These are phyloP conservation scores for Aristolochia californica DNA, from an alignment of 164 flowering plant species.

Conservation along the genomic window DNA sequence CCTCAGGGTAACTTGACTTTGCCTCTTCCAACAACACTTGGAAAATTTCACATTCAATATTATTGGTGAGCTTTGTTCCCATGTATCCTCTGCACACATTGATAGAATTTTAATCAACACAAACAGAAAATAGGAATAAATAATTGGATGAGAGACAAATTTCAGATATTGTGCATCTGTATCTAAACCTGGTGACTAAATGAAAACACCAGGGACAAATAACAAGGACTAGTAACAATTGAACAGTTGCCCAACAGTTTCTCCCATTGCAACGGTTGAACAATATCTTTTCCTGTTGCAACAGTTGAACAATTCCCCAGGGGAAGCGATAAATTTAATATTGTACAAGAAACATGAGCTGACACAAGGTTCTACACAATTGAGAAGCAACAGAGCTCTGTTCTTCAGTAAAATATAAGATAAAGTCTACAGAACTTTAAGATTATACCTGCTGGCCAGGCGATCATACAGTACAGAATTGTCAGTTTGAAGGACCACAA, in stretches of 20 bases:
- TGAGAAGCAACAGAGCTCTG: no score
- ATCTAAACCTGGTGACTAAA: no score
- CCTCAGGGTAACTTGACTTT: slow-evolving; percentile 59
- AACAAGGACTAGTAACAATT: neutral
- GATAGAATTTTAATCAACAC: neutral
- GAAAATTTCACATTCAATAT: slow-evolving; percentile 88
- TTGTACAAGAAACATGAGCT: no score
- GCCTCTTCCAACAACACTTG: slow-evolving; percentile 89
- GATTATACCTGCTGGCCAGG: slow-evolving; percentile 49
- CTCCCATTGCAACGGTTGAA: no score
- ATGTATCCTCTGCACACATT: slow-evolving; percentile 57
- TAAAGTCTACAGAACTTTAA: no score
- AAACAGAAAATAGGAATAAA: neutral
- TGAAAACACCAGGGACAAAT: neutral
- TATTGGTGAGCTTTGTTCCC: slow-evolving; percentile 63
- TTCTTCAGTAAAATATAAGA: no score
- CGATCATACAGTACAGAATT: slow-evolving; percentile 78
- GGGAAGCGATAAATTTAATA: no score
- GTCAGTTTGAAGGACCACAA: slow-evolving; percentile 88
- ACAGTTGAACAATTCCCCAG: no score
- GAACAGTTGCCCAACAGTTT: no score
- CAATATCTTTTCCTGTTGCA: no score
- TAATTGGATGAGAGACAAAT: neutral
- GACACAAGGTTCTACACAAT: no score
- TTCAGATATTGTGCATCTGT: neutral